A percentile compares a stretch with the other conserved stretches of the same genome.
phyloP scores from a whole-genome alignment of 257 asterid genomes.

The Mitragyna speciosa region DNA sequence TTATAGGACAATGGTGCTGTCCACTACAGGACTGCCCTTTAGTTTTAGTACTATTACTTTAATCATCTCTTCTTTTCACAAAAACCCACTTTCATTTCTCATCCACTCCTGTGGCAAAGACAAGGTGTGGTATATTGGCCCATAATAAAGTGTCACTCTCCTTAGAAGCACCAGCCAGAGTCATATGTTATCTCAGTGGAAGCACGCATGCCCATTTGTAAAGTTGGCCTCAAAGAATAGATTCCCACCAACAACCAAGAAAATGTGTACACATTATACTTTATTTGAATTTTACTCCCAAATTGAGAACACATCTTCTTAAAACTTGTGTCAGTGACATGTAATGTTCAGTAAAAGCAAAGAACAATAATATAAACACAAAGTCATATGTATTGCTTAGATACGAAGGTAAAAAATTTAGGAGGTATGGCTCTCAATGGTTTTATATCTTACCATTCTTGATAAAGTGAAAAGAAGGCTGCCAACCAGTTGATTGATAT shows the following conservation, averaged over 20 bases:
- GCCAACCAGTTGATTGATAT: not conserved
- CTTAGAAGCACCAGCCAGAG: constrained; percentile 4
- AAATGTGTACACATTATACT: constrained; percentile 2
- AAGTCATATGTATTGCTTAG: not conserved
- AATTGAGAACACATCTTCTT: constrained; percentile 10
- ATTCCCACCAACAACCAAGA: constrained; percentile 26
- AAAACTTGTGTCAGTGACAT: constrained; percentile 10
- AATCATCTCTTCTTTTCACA: constrained; percentile 27
- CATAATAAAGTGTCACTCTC: constrained; percentile 24
- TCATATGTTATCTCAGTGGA: constrained; percentile 19
- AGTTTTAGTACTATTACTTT: not conserved
- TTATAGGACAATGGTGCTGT: constrained; percentile 14
- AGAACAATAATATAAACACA: no score
- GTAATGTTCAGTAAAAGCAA: not conserved
- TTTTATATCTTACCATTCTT: not conserved
- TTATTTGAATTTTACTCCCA: not conserved
- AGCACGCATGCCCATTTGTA: constrained; percentile 22
- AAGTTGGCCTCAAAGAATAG: constrained; percentile 26
- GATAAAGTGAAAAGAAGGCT: constrained; percentile 9
- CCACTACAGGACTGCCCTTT: constrained; percentile 18
- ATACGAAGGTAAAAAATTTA: not conserved
- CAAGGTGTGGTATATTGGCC: constrained; percentile 24
- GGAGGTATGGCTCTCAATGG: not conserved
- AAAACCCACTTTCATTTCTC: constrained; percentile 25
- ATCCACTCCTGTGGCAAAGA: constrained; percentile 17